Evolutionary conservation across 225 moss, liverwort and hornwort genomes (phyloP).

Genomic region (Asterella californica): DNA sequence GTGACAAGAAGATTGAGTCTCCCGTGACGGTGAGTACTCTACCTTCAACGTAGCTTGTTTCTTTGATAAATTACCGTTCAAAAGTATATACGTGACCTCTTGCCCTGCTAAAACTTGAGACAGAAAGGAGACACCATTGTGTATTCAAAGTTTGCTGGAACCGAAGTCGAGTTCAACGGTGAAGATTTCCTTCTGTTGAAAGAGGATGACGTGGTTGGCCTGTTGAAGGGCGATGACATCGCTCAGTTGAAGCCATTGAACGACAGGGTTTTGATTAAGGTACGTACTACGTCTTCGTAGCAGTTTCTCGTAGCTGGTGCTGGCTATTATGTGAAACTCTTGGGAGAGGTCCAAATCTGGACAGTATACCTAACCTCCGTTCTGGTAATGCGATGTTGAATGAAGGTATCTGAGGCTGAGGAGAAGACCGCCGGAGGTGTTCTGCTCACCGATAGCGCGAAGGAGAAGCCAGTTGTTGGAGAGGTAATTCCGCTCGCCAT

Average conservation of each 20-base stretch:
- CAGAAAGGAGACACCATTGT: conserved; percentile 68
- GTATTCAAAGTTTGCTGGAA: conserved; percentile 94
- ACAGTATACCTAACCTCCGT: not conserved
- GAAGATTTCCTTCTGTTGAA: conserved; percentile 66
- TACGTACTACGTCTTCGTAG: not conserved
- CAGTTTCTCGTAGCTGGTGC: not conserved
- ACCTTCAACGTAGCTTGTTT: not conserved
- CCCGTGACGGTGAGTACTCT: conserved; percentile 30
- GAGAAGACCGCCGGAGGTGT: conserved; percentile 86
- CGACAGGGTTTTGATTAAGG: conserved; percentile 77
- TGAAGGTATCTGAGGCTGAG: conserved; percentile 64
- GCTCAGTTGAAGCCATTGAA: conserved; percentile 78
- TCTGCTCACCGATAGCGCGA: conserved; percentile 88
- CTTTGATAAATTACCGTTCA: not conserved
- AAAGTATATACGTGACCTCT: not conserved
- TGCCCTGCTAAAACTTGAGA: not conserved
- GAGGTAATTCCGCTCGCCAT: conserved; percentile 27
- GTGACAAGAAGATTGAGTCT: conserved; percentile 71
- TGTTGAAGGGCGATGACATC: conserved; percentile 67
- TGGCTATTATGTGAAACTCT: no score
- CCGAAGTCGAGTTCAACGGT: conserved; percentile 95
- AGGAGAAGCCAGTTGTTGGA: conserved; percentile 93
- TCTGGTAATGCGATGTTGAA: not conserved
- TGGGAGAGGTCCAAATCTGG: not conserved
- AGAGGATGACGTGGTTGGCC: conserved; percentile 86